Conservation (phyloP, 768 basidiomycete species). For the Leucocoprinus leucothites region DNA sequence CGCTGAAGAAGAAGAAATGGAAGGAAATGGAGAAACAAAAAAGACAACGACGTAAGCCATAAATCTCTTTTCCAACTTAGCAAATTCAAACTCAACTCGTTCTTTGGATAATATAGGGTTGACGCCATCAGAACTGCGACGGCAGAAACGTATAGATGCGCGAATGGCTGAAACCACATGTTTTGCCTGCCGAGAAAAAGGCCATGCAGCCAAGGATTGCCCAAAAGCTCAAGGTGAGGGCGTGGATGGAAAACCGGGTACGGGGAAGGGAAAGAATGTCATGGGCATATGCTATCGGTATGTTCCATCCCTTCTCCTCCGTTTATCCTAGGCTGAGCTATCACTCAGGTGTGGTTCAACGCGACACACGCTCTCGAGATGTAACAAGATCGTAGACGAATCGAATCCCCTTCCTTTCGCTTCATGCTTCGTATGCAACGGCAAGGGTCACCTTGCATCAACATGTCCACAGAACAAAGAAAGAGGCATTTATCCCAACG, state of each 20-base stretch:
- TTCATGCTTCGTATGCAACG: conserved; percentile 87
- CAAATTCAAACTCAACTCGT: background rate
- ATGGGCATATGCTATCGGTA: conserved; percentile 75
- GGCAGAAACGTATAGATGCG: conserved; percentile 60
- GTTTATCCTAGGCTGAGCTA: background rate
- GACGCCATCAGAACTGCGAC: conserved; percentile 48
- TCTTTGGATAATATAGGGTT: background rate
- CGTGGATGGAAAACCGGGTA: conserved; percentile 12
- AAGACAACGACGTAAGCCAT: conserved; percentile 25
- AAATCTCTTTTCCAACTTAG: conserved; percentile 20
- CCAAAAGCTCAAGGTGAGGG: conserved; percentile 38
- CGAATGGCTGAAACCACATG: conserved; percentile 63
- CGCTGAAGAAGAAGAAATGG: conserved; percentile 28
- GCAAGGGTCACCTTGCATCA: conserved; percentile 82
- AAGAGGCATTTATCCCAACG: conserved; percentile 87
- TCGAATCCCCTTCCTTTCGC: conserved; percentile 79
- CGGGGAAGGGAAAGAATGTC: conserved; percentile 16
- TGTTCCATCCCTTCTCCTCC: background rate
- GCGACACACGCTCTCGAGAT: conserved; percentile 75
- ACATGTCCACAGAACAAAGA: conserved; percentile 76
- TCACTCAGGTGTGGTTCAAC: conserved; percentile 72
- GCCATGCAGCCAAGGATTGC: conserved; percentile 84
- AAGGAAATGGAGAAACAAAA: conserved; percentile 18
- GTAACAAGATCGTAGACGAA: conserved; percentile 62
- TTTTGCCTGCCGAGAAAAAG: conserved; percentile 82